Evolutionary conservation across 1,139 yeast species (phyloP).

Genomic region (Suhomyces maxii): DNA sequence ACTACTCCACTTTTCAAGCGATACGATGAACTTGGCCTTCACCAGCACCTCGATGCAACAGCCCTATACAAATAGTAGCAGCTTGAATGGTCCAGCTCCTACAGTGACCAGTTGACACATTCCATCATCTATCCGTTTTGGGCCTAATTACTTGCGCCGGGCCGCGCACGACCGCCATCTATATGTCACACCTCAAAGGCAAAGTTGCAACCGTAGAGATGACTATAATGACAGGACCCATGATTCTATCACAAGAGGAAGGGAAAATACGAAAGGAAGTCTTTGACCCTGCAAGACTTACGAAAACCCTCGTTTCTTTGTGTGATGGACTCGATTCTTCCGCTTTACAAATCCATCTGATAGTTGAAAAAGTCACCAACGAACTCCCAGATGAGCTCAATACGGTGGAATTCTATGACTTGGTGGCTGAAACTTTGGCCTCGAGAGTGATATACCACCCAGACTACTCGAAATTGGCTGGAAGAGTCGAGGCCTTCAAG

Average conservation of each 20-base stretch:
- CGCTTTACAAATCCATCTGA: constrained; percentile 22
- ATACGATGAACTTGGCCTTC: too few relatives aligned
- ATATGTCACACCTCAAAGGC: too few relatives aligned
- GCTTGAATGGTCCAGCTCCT: too few relatives aligned
- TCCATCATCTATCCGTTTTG: too few relatives aligned
- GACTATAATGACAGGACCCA: not conserved
- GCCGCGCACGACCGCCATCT: not conserved
- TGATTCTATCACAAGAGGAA: not conserved
- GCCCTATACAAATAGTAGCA: too few relatives aligned
- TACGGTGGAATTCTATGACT: constrained; percentile 33
- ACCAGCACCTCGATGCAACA: too few relatives aligned
- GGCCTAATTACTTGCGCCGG: not conserved
- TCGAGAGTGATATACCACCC: constrained; percentile 47
- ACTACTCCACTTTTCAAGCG: too few relatives aligned
- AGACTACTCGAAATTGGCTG: constrained; percentile 49
- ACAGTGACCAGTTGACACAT: too few relatives aligned
- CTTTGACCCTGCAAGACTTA: constrained; percentile 17
- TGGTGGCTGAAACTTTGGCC: constrained; percentile 48
- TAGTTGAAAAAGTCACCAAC: constrained; percentile 21
- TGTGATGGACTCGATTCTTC: constrained; percentile 19
- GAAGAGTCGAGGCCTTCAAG: constrained; percentile 40
- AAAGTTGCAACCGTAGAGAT: not conserved
- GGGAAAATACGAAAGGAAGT: not conserved
- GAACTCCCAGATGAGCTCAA: constrained; percentile 38
- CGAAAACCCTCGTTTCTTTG: constrained; percentile 17